Evolutionary conservation across 2,329 filamentous ascomycete species (phyloP), one percentile per base, ranked within the genome.

Genomic region (Trichoderma asperellum): DNA sequence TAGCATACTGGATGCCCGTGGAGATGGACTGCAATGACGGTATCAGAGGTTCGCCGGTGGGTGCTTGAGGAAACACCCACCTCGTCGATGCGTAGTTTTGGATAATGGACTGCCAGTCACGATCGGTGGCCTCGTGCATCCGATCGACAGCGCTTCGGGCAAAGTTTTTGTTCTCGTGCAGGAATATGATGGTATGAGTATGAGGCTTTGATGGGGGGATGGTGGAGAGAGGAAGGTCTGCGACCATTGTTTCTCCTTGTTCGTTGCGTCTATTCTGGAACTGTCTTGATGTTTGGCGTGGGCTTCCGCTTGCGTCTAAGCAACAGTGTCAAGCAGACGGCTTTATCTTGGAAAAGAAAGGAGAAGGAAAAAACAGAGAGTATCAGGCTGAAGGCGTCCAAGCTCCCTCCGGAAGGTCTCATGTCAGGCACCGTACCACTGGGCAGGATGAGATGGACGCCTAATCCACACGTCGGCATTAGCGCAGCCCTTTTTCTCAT

Each of bases 21-120:
- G 65, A 60, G 6, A 68, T 68, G 35, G 57, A 55, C 24, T 61
- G 18, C 12, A 27, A 6, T 16, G 67, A 52, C 27, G 59, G 58
- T 5, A 35, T 16, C 2, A 69, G 57, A 7, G 47, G 57, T 11
- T 69, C 60, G 21, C 64, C 67, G 52, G 58, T 69, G 49, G 67
- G 59, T 11, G 67, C 59, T 37, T 69, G 67, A 4, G 67, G 67
- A 18, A 69, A 69, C 16, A 69, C 67, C 67, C 67, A 69, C n/a
- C 67, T 27, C 2, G 52, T 61, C 24, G 67, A 69, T 12, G 67
- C 67, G 40, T 40, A 69, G 52, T 65, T 64, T 18, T 69, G 67
- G 27, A 69, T 58, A 21, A 69, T 61, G 52, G 67, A 69, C 37
- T 61, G 52, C 67, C 67, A 69, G 14, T 34, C 34, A 6, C 53